Evolutionary conservation across 192 early-diverging fungal species (phyloP), one percentile per base, ranked within the genome.

Genomic region (Coemansia sp.): DNA sequence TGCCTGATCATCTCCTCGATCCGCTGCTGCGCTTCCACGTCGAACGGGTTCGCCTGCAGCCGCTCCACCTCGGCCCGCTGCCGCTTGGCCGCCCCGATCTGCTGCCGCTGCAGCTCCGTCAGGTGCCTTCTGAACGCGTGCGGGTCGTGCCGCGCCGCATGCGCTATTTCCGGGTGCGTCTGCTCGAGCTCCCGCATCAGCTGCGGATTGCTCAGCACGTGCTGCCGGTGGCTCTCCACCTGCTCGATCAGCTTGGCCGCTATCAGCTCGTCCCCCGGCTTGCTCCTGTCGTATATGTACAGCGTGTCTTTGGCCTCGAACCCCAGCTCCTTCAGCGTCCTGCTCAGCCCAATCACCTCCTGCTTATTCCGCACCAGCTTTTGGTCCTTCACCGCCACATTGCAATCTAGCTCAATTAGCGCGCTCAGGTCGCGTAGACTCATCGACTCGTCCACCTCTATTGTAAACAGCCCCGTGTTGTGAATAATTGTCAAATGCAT

Each of bases 1-100:
- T 88, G 78, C 57, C 86, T 64, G 55, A 99, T 99, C 30, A 82
- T 85, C 58, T 94, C 89, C 67, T 96, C 96, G 53, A 99, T 99
- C 9, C 84, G 76, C 54, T 80, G 78, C 72, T 99, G 96, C 15
- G 90, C 87, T 53, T 96, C 93, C 44, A 93, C 70, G 66, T 94
- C 88, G 61, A 93, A 94, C 5, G 90, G 92, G 76, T 99, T 92
- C 0, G 86, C 83, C 49, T 83, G 86, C 11, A 79, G 72, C 16
- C 83, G 60, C 20, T 59, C 69, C 61, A 83, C 66, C 70, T 84
- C 70, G 51, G 81, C 63, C 68, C 84, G 66, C 38, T 57, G 62
- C 7, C 36, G 58, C 47, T 41, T 41, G 36, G 51, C 18, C 21
- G 44, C n/a, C 52, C 47, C 53, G 28, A 36, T 23, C 45, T 60